Base-by-base conservation (phyloP, 257 asterid species). In the Craterostigma plantagineum region DNA sequence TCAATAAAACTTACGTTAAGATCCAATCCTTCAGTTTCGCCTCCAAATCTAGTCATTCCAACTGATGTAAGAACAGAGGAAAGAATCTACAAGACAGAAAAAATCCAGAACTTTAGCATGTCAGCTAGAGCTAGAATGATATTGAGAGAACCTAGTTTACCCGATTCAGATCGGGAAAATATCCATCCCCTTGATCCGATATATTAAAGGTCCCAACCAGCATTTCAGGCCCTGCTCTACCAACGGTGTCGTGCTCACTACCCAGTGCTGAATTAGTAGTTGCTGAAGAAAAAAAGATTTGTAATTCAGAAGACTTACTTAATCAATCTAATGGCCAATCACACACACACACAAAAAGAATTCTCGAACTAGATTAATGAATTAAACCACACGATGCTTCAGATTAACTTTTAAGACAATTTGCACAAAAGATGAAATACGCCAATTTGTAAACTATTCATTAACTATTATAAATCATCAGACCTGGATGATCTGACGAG, bases 121-220 rank as follows among this genome's bases (percentile, higher is more conserved):
- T 12, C 27, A 47, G 43, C 44, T 52, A 63, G 67, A 42, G 43
- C 49, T 9, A 36, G 49, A 11, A 12, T 35, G 16, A 49, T 40
- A 17, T 10, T 33, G 48, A 46, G 37, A 48, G 49, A 33, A 33
- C 50, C 45, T 38, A 36, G 33, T 55, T 62, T 78, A 86, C 97
- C 61, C 87, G 84, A 61, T 75, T 75, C 36, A 82, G 58, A 63
- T 76, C 87, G 49, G 83, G 86, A 48, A 81, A 69, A 54, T 69
- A 63, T 55, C 87, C 92, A 60, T 79, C 95, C 40, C 70, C 80
- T 45, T 73, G 94, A 51, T 86, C 97, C 35, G 91, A 69, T 56
- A 82, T 43, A 62, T 79, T 76, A 61, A 81, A 86, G 65, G 93
- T 73, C 38, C 92, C 92, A 58, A 86, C 81, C 46, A 86, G 60